phyloP scores from a whole-genome alignment of 2,329 filamentous ascomycete species.

The Pseudogymnoascus verrucosus region DNA sequence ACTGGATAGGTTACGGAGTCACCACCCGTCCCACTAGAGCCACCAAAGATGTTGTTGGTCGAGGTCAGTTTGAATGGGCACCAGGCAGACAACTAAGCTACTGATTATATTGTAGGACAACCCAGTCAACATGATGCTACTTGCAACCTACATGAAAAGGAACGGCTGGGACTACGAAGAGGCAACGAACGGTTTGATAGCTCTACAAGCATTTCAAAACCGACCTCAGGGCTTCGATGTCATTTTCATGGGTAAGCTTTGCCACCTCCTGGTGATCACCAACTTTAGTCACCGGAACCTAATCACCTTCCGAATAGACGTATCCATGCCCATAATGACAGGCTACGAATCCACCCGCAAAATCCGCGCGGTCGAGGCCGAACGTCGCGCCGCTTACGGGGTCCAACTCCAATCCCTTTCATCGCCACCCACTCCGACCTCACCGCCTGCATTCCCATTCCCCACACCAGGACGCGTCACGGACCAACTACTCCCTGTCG shows the following conservation, averaged over 20 bases:
- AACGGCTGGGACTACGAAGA: constrained; percentile 27
- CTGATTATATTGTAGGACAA: constrained; percentile 32
- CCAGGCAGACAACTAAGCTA: neutral
- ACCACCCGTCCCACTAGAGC: neutral
- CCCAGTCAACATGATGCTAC: constrained; percentile 31
- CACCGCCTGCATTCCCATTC: constrained; percentile 9
- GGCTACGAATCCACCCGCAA: constrained; percentile 38
- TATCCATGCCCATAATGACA: constrained; percentile 48
- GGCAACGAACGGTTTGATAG: constrained; percentile 38
- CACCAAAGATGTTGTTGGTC: constrained; percentile 19
- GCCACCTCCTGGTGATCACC: neutral
- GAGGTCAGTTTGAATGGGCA: constrained; percentile 14
- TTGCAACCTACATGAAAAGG: constrained; percentile 23
- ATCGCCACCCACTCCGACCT: constrained; percentile 5
- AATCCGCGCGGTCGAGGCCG: constrained; percentile 41
- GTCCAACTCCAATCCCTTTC: constrained; percentile 14
- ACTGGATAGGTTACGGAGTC: neutral
- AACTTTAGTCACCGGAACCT: neutral
- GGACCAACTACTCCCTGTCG: neutral
- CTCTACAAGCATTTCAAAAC: constrained; percentile 35
- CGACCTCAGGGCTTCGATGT: constrained; percentile 29
- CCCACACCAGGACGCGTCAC: constrained; percentile 2
- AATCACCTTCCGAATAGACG: constrained; percentile 31
- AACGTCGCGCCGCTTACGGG: constrained; percentile 17
- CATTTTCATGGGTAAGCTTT: constrained; percentile 38